Evolutionary conservation across 2,329 filamentous ascomycete genomes (phyloP).

Genomic region (Nigrograna mackinnonii): DNA sequence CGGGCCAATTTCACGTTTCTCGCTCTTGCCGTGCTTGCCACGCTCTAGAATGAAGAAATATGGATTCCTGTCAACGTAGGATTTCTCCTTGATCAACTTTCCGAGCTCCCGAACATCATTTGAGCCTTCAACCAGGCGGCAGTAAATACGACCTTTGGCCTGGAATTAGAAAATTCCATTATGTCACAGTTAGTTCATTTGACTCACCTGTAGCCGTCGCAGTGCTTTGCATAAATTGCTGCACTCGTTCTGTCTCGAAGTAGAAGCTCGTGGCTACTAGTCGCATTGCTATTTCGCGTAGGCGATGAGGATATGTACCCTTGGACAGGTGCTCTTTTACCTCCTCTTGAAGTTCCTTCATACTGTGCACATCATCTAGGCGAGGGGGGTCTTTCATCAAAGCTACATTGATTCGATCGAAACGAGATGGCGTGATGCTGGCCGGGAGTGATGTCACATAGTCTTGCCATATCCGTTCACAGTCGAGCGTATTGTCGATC

Average conservation of each 20-base stretch:
- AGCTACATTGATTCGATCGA: neutral
- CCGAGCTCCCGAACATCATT: neutral
- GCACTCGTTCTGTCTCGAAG: neutral
- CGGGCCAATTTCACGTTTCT: neutral
- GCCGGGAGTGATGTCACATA: neutral
- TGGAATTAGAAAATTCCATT: neutral
- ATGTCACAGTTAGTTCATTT: neutral
- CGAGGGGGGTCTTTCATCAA: neutral
- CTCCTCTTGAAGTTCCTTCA: neutral
- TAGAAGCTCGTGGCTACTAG: neutral
- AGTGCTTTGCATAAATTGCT: neutral
- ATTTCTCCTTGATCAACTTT: neutral
- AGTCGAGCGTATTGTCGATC: neutral
- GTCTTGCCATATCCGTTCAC: neutral
- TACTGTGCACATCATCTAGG: neutral
- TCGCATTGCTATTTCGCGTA: neutral
- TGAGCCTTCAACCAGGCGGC: neutral
- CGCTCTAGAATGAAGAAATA: neutral
- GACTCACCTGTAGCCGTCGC: neutral
- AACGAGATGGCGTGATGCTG: neutral
- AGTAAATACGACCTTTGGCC: neutral
- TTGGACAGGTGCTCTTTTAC: neutral
- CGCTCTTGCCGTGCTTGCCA: neutral
- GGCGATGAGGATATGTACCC: too few relatives aligned
- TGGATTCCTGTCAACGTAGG: neutral